A percentile compares a stretch with the other conserved stretches of the same genome.
phyloP scores from a whole-genome alignment of 2,329 filamentous ascomycete genomes.

The Claviceps africana region DNA sequence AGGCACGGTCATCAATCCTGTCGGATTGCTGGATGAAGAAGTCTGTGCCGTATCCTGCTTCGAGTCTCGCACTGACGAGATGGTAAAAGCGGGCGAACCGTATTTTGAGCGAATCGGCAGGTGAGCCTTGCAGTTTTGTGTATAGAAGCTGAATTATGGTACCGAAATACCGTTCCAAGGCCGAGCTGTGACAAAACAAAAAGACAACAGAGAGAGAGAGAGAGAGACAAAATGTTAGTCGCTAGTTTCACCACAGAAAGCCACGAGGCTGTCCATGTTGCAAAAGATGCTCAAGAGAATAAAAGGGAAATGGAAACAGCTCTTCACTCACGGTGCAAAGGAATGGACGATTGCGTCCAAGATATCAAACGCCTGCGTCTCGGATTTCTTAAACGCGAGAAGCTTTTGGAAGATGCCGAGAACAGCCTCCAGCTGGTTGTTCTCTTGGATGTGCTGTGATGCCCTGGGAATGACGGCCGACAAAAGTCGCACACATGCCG shows the following conservation, averaged over 20 bases:
- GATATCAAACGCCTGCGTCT: conserved; percentile 77
- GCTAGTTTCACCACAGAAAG: background rate
- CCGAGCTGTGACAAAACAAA: conserved; percentile 26
- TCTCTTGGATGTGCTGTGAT: conserved; percentile 54
- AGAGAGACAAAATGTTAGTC: background rate
- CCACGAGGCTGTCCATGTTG: background rate
- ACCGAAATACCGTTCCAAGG: conserved; percentile 63
- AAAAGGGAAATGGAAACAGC: background rate
- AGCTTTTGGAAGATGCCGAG: conserved; percentile 95
- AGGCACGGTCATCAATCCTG: conserved; percentile 63
- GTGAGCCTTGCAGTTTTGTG: conserved; percentile 53
- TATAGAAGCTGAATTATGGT: conserved; percentile 73
- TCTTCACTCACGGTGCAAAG: conserved; percentile 50
- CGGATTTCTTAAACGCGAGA: conserved; percentile 66
- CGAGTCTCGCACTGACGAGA: conserved; percentile 63
- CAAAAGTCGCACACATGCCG: conserved; percentile 74
- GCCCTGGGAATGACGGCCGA: conserved; percentile 72
- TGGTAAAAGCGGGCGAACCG: conserved; percentile 93
- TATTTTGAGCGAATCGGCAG: conserved; percentile 66
- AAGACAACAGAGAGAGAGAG: no score
- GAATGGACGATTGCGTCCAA: conserved; percentile 65
- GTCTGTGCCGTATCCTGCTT: conserved; percentile 77
- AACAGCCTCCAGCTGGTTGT: conserved; percentile 73
- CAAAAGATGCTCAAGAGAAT: background rate
- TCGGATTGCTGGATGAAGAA: conserved; percentile 83